Conservation (phyloP, 805 yeast species). For the Ogataea wickerhamii region DNA sequence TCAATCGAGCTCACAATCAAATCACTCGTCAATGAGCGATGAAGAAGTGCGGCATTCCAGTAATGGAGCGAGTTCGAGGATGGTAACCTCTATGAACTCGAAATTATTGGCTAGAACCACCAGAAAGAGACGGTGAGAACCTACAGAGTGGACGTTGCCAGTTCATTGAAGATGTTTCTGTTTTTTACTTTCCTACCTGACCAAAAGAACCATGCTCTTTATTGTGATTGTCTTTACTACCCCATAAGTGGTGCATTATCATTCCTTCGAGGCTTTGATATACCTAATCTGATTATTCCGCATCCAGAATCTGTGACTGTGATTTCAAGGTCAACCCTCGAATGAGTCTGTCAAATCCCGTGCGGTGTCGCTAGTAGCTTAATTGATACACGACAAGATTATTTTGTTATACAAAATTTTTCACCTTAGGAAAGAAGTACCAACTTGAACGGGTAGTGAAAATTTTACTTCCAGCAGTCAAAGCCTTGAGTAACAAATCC, state of each 20-base stretch:
- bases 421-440: conserved; percentile 3
- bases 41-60: background rate
- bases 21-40: background rate
- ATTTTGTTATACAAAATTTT: conserved; percentile 7
- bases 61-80: conserved; percentile 10
- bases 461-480: conserved; percentile 2
- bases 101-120: conserved; percentile 56
- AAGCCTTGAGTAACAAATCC: too few relatives aligned
- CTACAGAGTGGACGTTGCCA: too few relatives aligned
- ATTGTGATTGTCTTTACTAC: too few relatives aligned
- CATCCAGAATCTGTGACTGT: conserved; percentile 18
- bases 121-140: conserved; percentile 36
- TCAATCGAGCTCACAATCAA: background rate
- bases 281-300: background rate
- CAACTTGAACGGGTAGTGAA: background rate
- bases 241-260: too few relatives aligned
- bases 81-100: conserved; percentile 56
- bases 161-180: too few relatives aligned
- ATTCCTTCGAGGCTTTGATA: too few relatives aligned
- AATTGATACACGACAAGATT: background rate
- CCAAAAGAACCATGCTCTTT: too few relatives aligned
- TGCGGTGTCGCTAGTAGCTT: too few relatives aligned
- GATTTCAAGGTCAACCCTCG: too few relatives aligned
- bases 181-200: too few relatives aligned
- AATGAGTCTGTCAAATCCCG: too few relatives aligned